Evolutionary conservation across 768 basidiomycete genomes (phyloP).

Genomic region (Leccinellum luteum): DNA sequence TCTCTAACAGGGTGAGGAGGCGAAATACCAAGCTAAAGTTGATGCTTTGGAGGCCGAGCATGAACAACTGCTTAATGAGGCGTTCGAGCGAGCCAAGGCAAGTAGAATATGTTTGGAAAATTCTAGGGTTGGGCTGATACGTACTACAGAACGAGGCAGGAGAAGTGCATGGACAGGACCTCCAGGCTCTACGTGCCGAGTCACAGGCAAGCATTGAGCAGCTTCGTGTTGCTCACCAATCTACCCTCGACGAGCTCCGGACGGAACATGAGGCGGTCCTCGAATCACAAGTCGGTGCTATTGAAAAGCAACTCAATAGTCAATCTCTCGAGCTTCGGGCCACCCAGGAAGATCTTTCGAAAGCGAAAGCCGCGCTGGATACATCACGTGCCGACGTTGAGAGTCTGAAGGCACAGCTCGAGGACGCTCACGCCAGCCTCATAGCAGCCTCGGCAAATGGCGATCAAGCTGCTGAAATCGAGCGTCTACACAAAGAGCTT

Average conservation of each 20-base stretch:
- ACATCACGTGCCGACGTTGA: constrained; percentile 53
- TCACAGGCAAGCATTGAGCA: constrained; percentile 69
- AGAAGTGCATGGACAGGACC: constrained; percentile 62
- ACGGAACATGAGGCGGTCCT: constrained; percentile 61
- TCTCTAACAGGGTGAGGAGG: constrained; percentile 57
- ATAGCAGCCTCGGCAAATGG: constrained; percentile 39
- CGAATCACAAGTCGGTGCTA: constrained; percentile 50
- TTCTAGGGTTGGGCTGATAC: constrained; percentile 7
- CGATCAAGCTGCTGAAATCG: constrained; percentile 54
- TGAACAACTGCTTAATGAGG: constrained; percentile 56
- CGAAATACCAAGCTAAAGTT: constrained; percentile 64
- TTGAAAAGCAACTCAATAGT: constrained; percentile 63
- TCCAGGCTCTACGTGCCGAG: constrained; percentile 65
- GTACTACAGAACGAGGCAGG: constrained; percentile 63
- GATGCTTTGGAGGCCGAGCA: constrained; percentile 66
- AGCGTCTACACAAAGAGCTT: constrained; percentile 57
- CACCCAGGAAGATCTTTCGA: constrained; percentile 78
- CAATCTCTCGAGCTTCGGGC: constrained; percentile 76
- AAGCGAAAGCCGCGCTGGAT: constrained; percentile 63
- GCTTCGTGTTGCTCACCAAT: constrained; percentile 59
- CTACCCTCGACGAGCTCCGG: constrained; percentile 58
- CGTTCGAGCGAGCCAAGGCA: constrained; percentile 79
- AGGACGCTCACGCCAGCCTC: constrained; percentile 53
- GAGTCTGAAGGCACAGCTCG: constrained; percentile 58
- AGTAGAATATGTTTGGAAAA: constrained; percentile 8